Evolutionary conservation across 148 eudicot genomes (phyloP), one percentile per base, ranked within the genome.

Genomic region (Rhododendron molle): DNA sequence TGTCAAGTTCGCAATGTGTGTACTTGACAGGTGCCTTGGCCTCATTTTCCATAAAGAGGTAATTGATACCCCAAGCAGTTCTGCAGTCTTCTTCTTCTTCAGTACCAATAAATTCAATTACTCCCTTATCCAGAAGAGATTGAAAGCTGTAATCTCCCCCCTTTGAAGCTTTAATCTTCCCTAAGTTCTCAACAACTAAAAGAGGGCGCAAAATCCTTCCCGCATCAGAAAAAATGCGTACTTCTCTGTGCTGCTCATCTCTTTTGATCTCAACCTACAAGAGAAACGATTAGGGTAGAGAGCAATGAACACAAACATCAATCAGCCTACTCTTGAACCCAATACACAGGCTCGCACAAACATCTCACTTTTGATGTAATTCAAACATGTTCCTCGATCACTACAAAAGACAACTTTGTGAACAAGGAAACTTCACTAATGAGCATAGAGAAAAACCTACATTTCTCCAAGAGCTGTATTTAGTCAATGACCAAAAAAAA

Each of bases 21-120:
- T 97, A 97, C 20, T 88, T 91, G 5, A 62, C 80, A 32, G 87
- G 90, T 58, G 86, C 85, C 80, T 92, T 88, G 47, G 89, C 94
- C 60, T 86, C 77, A 11, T 83, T 86, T 62, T 89, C 95, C 85
- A 62, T 85, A 14, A 93, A 91, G 60, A 94, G 97, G 81, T 91
- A 88, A n/a, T 92, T 89, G 23, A 94, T 90, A 81, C 93, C 98
- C 99, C 99, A 96, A 47, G 99, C 99, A 67, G 95, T 93, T 60
- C 84, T 81, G 76, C 99, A 96, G 67, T 96, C 99, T 86, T 97
- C 99, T 87, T 95, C 98, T 90, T 97, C 99, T 84, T 97, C 99
- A 18, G 93, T 69, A 62, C 99, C 99, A 47, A 97, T 92, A 78
- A 97, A 84, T 79, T 97, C 99, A 67, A 97, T 87, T 74, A 97